Evolutionary conservation across 768 basidiomycete genomes (phyloP), one percentile per base, ranked within the genome.

Genomic region (Pleurotus ostreatus): DNA sequence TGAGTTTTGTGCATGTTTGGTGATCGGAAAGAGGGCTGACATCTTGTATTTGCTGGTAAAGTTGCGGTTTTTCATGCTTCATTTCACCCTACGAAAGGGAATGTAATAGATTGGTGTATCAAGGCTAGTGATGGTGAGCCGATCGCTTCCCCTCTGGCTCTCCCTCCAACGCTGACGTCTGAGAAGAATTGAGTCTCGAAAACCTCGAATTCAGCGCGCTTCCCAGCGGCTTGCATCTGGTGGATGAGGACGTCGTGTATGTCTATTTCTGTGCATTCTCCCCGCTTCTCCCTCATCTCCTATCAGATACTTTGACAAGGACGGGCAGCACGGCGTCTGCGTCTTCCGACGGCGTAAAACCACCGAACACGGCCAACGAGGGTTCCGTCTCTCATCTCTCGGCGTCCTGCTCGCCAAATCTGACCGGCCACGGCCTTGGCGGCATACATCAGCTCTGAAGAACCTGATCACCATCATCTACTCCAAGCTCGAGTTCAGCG

Each of bases 31-130:
- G 16, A 45, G 43, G 46, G 38, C 38, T 49, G 47, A 41, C 48
- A 2, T 22, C n/a, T n/a, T 8, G 37, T n/a, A 5, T 37, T 25
- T 18, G 37, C 12, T 20, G 20, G 20, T 20, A 20, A 16, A 92
- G 90, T 89, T 64, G 88, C 89, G 9, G 86, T 92, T 66, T 92
- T 92, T 59, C 89, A 92, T 70, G 78, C 85, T 15, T 89, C 89
- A 5, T 93, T 93, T 63, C 91, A 93, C 70, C 87, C 89, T 1
- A 93, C 89, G 18, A 79, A 82, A 60, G 91, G 91, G 12, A 92
- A 91, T 66, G 67, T 85, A 12, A 74, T 92, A 12, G 90, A 92
- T 68, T 93, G 92, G 91, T 83, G 78, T 44, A 65, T 88, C 26
- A 89, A 84, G 64, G 82, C 84, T 7, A 83, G 75, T 65, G 80